Evolutionary conservation across 495 filamentous ascomycete species (phyloP), one percentile per base, ranked within the genome.

Genomic region (Penicillium tannophilum): DNA sequence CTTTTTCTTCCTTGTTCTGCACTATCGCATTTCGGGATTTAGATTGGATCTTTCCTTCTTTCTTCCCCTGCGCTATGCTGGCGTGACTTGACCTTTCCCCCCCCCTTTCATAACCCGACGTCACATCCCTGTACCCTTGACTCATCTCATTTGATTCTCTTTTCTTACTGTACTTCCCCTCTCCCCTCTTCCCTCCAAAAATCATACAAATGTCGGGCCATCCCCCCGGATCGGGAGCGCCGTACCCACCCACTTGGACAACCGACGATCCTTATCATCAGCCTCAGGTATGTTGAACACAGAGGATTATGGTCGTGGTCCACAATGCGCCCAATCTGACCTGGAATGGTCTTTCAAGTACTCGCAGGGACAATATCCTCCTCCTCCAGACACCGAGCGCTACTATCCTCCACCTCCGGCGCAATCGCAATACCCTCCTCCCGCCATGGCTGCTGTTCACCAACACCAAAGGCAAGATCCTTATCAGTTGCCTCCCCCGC

Each of bases 221-320:
- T 62, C 73, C 73, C 67, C 23, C 69, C 71, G 71, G 65, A 23
- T 62, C 58, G 52, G 63, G 72, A 63, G 75, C 75, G 9, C 33
- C 9, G 67, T 78, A 78, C 76, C 77, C 76, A 64, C 78, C 72
- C 31, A 75, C 72, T 66, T 80, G 78, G 79, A 74, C 76, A 60
- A 64, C 70, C 54, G 76, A 77, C 60, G 78, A 77, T 57, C 73
- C 71, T 64, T 57, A 66, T 67, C 80, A 82, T 4, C 28, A 28
- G 28, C 28, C 28, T 68, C 72, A 72, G 59, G 79, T 82, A 76
- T 58, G 76, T 52, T 12, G 31, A 26, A 16, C 23, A 35, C 24
- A 12, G 53, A 28, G 28, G 28, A 28, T 5, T 7, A 28, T 28
- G 1, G 28, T 28, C 4, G 28, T 28, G 28, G 28, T 7, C 28